These are phyloP conservation scores for Rhizopogon sp. DNA, from an alignment of 768 basidiomycete species.

Conservation along the genomic window DNA sequence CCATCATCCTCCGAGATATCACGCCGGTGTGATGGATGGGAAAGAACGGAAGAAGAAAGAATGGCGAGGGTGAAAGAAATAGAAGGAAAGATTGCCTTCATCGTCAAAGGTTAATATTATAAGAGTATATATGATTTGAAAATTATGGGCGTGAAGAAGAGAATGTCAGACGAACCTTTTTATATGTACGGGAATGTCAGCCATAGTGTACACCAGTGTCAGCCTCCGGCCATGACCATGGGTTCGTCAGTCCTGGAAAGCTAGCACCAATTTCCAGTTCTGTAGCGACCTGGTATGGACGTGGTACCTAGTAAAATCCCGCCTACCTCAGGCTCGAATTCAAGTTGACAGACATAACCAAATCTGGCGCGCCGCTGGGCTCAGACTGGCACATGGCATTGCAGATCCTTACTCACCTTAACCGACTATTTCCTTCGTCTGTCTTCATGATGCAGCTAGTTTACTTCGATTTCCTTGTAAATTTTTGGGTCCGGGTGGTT, in stretches of 20 bases:
- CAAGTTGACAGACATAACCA: no score
- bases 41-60: not conserved
- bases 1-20: not conserved
- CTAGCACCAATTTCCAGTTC: no score
- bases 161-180: not conserved
- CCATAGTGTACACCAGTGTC: not conserved
- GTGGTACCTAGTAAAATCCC: no score
- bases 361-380: no score
- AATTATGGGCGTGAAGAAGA: not conserved
- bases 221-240: not conserved
- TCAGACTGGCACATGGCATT: no score
- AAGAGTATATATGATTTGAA: no score
- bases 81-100: not conserved
- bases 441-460: not conserved
- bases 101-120: not conserved
- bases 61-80: not conserved
- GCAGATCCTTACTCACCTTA: no score
- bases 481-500: not conserved
- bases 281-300: no score
- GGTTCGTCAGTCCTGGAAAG: no score
- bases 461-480: not conserved
- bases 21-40: not conserved
- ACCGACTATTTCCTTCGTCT: no score
- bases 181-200: not conserved
- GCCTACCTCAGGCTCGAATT: no score